Conservation (phyloP, 495 filamentous ascomycete species). For the Aspergillus haitiensis region DNA sequence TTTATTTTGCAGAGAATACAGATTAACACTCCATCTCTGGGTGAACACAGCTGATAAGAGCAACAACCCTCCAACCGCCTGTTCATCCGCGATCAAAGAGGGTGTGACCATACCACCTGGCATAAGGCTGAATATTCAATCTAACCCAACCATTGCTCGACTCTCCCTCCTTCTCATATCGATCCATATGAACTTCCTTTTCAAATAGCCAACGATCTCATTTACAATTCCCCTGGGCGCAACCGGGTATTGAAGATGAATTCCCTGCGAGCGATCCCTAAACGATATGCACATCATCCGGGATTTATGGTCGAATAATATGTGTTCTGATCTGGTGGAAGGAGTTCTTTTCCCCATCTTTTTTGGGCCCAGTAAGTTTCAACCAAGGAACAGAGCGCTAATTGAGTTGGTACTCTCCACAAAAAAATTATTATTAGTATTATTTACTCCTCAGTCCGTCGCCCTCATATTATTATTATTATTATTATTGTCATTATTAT, state of each 20-base stretch:
- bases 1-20: not conserved
- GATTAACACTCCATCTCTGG: no score
- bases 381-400: conserved; percentile 11
- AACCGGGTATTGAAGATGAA: no score
- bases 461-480: not conserved
- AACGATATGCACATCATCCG: not conserved
- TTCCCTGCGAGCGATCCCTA: not conserved
- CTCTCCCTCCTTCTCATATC: no score
- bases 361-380: conserved; percentile 12
- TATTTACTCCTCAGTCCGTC: not conserved
- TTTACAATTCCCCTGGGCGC: no score
- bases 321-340: conserved; percentile 1
- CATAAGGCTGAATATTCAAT: no score
- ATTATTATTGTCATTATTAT: conserved; percentile 2
- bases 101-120: no score
- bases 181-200: no score
- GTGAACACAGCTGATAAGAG: no score
- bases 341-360: conserved; percentile 9
- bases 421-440: not conserved
- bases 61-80: no score
- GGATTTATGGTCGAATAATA: not conserved
- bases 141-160: no score
- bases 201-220: no score
- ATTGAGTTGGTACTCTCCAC: conserved; percentile 12
- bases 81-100: no score